Conservation (phyloP, 495 filamentous ascomycete species). For the Saxophila tyrrhenica region DNA sequence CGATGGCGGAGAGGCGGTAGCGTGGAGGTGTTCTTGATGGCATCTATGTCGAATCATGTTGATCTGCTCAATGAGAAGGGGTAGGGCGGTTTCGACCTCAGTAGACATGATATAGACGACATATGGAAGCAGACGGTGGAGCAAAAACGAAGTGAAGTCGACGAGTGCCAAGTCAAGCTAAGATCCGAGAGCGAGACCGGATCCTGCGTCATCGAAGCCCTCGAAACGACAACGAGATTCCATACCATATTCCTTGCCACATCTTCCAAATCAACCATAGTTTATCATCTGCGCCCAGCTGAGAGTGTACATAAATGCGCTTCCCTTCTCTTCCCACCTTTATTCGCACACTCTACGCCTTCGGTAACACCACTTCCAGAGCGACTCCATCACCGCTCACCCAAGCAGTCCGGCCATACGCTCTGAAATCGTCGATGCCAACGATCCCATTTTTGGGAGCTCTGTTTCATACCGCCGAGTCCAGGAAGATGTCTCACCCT, state of each 20-base stretch:
- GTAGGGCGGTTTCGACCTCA: too few relatives aligned
- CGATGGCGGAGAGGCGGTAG: too few relatives aligned
- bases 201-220: neutral
- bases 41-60: too few relatives aligned
- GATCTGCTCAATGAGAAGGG: too few relatives aligned
- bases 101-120: too few relatives aligned
- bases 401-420: conserved; percentile 22
- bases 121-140: too few relatives aligned
- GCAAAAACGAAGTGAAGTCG: too few relatives aligned
- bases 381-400: conserved; percentile 23
- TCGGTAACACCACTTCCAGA: conserved; percentile 27
- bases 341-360: conserved; percentile 41
- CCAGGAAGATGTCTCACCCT: conserved; percentile 63
- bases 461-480: conserved; percentile 55
- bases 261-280: too few relatives aligned
- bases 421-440: conserved; percentile 47
- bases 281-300: neutral
- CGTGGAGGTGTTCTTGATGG: too few relatives aligned
- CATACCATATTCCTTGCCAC: neutral
- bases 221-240: neutral
- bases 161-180: too few relatives aligned
- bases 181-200: too few relatives aligned
- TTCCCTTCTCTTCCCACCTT: conserved; percentile 38
- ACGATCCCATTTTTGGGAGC: conserved; percentile 66
- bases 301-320: conserved; percentile 39